A percentile compares a stretch with the other conserved stretches of the same genome.
Conservation (phyloP, 345 rosid species). For the Lumnitzera littorea region DNA sequence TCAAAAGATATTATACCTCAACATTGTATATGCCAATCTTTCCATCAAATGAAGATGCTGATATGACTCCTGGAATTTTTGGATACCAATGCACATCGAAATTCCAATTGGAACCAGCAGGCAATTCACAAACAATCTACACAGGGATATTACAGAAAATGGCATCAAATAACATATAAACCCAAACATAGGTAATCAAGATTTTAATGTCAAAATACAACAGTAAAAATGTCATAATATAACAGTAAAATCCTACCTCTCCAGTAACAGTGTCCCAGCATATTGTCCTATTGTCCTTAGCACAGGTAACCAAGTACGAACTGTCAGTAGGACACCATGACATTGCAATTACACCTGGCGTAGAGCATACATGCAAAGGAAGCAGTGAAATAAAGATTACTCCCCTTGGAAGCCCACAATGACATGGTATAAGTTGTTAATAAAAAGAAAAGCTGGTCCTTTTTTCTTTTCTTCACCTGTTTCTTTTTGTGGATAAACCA, state of each 20-base stretch:
- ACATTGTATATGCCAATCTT: constrained; percentile 89
- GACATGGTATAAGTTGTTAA: no score
- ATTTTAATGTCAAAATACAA: not conserved
- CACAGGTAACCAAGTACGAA: constrained; percentile 93
- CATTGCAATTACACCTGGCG: constrained; percentile 96
- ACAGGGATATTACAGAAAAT: not conserved
- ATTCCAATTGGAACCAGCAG: constrained; percentile 96
- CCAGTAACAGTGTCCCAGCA: constrained; percentile 94
- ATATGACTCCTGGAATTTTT: constrained; percentile 87
- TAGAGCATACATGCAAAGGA: not conserved
- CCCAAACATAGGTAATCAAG: not conserved
- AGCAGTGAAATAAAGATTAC: not conserved
- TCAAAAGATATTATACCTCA: constrained; percentile 49
- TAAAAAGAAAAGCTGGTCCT: no score
- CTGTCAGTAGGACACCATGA: constrained; percentile 96
- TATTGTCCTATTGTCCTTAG: constrained; percentile 94
- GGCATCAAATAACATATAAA: not conserved
- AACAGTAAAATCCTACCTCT: constrained; percentile 41
- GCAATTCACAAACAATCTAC: constrained; percentile 87
- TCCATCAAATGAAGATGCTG: constrained; percentile 97
- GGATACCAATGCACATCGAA: constrained; percentile 99
- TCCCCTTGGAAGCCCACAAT: no score
- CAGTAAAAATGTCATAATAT: not conserved
- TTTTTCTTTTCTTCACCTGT: no score
- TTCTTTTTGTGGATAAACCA: no score